Evolutionary conservation across 345 rosid species (phyloP).

Genomic region (Draba incana): DNA sequence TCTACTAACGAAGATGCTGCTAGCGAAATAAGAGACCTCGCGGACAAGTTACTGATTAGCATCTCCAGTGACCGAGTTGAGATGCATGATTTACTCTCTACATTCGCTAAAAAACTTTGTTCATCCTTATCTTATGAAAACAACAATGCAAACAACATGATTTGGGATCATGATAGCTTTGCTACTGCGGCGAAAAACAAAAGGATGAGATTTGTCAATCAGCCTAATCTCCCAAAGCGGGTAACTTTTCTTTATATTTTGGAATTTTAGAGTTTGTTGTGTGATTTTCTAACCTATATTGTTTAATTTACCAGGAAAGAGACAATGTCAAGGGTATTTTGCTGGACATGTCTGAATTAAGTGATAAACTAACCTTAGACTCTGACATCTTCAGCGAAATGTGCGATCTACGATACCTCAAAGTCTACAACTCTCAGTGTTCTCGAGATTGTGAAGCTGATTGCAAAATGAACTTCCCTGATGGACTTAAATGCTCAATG

Average conservation of each 20-base stretch:
- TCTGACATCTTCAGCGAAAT: conserved; percentile 19
- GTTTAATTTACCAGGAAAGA: conserved; percentile 23
- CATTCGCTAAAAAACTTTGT: conserved; percentile 28
- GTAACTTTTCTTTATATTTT: neutral
- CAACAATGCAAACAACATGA: neutral
- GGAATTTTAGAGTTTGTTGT: neutral
- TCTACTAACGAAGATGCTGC: neutral
- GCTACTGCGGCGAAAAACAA: conserved; percentile 7
- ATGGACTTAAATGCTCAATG: conserved; percentile 17
- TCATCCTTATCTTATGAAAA: neutral
- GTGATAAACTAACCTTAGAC: neutral
- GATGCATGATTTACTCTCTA: conserved; percentile 41
- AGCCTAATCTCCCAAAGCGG: neutral
- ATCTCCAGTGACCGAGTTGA: neutral
- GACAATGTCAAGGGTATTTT: conserved; percentile 25
- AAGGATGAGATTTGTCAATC: neutral
- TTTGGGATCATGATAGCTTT: conserved; percentile 29
- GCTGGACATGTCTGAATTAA: conserved; percentile 18
- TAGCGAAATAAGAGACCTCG: conserved; percentile 26
- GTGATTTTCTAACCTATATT: neutral
- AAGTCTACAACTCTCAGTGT: conserved; percentile 9
- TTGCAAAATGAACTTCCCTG: conserved; percentile 4
- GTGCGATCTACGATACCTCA: conserved; percentile 35
- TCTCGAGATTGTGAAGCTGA: neutral
- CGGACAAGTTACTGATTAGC: conserved; percentile 34